Evolutionary conservation across 163 green algal species (phyloP), one percentile per base, ranked within the genome.

Genomic region (Smithsoniella earleae): DNA sequence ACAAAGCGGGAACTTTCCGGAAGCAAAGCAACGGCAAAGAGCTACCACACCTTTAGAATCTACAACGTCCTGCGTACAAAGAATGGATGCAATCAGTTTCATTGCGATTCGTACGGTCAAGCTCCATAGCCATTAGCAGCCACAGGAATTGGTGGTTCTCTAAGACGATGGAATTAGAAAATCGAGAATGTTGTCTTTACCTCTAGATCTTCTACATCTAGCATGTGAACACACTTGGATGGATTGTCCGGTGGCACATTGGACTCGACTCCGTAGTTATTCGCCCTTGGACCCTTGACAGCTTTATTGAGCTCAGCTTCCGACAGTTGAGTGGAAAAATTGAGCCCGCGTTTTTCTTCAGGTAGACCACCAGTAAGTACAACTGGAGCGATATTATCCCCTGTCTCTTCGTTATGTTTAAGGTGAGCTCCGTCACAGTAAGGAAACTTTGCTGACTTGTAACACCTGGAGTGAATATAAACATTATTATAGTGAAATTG

Each of bases 371-470:
- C 45, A 13, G 45, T 75, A 38, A 76, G 38, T 30, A 76, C 72
- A 30, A 34, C 46, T 18, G 72, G 72, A 18, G 46, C 72, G 1
- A 76, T 63, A 33, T 76, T 76, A 49, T 76, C 72, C 20, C 72
- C 72, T 28, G 72, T 76, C 45, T 76, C 72, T 38, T 76, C 46
- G 30, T 76, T 76, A 49, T 76, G 72, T 27, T 63, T 63, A 2
- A 76, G 25, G 72, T 76, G 72, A 3, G 46, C 37, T 28, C 72
- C 72, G 43, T 76, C 72, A 52, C 72, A 76, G 25, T 65, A 46
- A 3, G 72, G 72, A 28, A 76, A 76, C 72, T 76, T 64, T 22
- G 18, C 37, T 8, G 20, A 45, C 40, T 75, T 75, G 66, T 75
- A 75, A 27, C 66, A 75, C n/a, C n/a, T n/a, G n/a, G n/a, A n/a